phyloP scores from a whole-genome alignment of 305 asterid genomes.

The Fraxinus albicans region DNA sequence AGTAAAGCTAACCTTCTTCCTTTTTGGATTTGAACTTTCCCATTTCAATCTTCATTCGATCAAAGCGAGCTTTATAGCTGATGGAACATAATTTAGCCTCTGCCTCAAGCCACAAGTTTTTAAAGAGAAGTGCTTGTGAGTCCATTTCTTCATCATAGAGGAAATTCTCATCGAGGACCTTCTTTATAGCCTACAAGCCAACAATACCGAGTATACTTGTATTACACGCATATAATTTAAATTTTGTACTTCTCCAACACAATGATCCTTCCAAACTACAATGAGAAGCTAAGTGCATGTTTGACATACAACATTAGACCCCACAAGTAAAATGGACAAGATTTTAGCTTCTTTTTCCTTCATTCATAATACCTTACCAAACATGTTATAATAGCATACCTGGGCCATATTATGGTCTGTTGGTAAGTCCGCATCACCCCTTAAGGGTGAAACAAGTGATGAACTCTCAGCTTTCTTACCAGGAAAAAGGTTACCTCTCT shows the following conservation, averaged over 20 bases:
- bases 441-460: slow-evolving; percentile 29
- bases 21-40: slow-evolving; percentile 40
- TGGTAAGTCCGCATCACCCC: slow-evolving; percentile 41
- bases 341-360: neutral
- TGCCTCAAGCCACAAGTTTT: slow-evolving; percentile 89
- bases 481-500: slow-evolving; percentile 22
- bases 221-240: neutral
- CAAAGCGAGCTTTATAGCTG: slow-evolving; percentile 72
- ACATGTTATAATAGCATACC: slow-evolving; percentile 39
- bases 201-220: slow-evolving; percentile 1
- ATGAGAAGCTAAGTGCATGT: neutral
- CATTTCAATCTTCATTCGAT: slow-evolving; percentile 67
- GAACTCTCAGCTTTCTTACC: slow-evolving; percentile 44
- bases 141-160: slow-evolving; percentile 49
- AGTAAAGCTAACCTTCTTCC: slow-evolving; percentile 48
- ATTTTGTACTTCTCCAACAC: slow-evolving; percentile 1
- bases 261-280: slow-evolving; percentile 1
- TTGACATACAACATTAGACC: neutral
- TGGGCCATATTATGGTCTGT: slow-evolving; percentile 57
- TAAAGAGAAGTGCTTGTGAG: slow-evolving; percentile 63
- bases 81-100: slow-evolving; percentile 84
- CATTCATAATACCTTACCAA: neutral
- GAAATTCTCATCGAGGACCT: slow-evolving; percentile 77
- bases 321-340: neutral
- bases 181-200: slow-evolving; percentile 69